phyloP scores from a whole-genome alignment of 768 basidiomycete species.

The Calvatia gigantea region DNA sequence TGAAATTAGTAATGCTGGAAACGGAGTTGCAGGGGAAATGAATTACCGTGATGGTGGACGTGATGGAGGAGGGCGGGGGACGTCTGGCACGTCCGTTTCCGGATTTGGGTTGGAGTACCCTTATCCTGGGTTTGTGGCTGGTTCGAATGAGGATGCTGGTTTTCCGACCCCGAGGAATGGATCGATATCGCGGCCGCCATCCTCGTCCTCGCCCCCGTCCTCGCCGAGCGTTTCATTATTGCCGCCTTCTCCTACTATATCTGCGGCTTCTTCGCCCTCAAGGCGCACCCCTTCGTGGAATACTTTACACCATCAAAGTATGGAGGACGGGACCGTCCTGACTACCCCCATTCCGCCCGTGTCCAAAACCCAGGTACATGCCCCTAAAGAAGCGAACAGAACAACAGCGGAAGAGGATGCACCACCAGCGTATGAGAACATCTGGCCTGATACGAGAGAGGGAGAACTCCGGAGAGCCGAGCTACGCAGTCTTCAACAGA shows the following conservation, averaged over 20 bases:
- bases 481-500: background rate
- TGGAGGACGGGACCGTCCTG: too few relatives aligned
- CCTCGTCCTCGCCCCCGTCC: background rate
- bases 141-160: background rate
- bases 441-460: background rate
- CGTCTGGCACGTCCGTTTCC: background rate
- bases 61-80: background rate
- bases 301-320: background rate
- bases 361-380: too few relatives aligned
- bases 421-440: constrained; percentile 8
- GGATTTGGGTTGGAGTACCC: background rate
- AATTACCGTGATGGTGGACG: background rate
- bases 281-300: background rate
- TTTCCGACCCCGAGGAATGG: background rate
- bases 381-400: too few relatives aligned
- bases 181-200: background rate
- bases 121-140: constrained; percentile 1
- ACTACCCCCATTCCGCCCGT: too few relatives aligned
- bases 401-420: background rate
- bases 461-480: background rate
- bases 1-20: background rate
- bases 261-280: background rate
- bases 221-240: background rate
- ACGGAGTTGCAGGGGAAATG: background rate
- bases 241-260: background rate